These are phyloP conservation scores for Fagus crenata DNA, from an alignment of 306 rosid genomes.

Conservation along the genomic window DNA sequence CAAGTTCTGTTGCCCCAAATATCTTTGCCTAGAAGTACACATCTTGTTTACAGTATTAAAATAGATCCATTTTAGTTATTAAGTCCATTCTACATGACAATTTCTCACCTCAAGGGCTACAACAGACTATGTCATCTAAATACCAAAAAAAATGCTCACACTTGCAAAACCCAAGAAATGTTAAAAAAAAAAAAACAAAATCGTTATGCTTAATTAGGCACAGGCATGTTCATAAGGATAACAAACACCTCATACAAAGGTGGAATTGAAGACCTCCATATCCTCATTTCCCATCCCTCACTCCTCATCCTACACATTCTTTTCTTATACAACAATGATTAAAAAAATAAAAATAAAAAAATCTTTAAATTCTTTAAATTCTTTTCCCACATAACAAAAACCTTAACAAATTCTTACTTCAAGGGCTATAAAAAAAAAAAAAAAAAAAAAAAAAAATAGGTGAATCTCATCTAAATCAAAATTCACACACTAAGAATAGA, in stretches of 20 bases:
- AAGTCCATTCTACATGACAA: neutral
- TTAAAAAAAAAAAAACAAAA: neutral
- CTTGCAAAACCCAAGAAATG: neutral
- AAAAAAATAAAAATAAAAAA: neutral
- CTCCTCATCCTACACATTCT: conserved; percentile 4
- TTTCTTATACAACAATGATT: neutral
- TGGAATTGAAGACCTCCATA: neutral
- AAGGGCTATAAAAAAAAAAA: neutral
- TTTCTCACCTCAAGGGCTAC: conserved; percentile 5
- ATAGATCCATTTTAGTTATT: neutral
- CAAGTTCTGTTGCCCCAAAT: neutral
- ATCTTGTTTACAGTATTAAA: neutral
- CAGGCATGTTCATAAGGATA: neutral
- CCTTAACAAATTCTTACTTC: too few species aligned
- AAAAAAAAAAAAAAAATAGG: neutral
- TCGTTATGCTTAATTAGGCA: conserved; percentile 1
- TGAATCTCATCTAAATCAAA: too few species aligned
- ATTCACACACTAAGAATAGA: too few species aligned
- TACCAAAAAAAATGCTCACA: neutral
- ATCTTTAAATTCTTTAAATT: too few species aligned
- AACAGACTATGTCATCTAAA: neutral
- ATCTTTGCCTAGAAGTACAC: neutral
- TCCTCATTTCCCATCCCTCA: conserved; percentile 5
- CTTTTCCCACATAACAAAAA: too few species aligned
- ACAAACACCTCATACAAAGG: neutral